Percentiles rank a stretch among this genome's conserved stretches.
phyloP scores from a whole-genome alignment of 1,139 yeast genomes.

The Blastobotrys persicus region DNA sequence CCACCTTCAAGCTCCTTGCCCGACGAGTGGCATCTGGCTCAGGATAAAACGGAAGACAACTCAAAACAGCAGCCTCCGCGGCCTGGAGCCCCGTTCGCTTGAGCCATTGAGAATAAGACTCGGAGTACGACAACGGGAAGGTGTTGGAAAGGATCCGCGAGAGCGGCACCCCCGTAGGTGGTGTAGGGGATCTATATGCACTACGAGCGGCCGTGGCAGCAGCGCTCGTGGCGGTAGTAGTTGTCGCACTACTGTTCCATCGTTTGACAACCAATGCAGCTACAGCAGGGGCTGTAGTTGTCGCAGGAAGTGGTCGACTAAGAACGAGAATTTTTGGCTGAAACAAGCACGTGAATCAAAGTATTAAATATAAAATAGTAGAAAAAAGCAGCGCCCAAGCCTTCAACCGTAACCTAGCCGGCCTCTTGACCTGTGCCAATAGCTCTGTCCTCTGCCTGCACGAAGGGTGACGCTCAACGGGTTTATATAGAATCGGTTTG shows the following conservation, averaged over 20 bases:
- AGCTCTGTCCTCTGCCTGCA: background rate
- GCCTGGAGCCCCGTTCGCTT: constrained; percentile 37
- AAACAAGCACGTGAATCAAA: background rate
- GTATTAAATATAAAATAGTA: background rate
- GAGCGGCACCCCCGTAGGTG: constrained; percentile 36
- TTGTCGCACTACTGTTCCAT: constrained; percentile 8
- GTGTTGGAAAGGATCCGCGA: constrained; percentile 31
- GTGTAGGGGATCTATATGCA: constrained; percentile 31
- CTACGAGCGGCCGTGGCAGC: constrained; percentile 7
- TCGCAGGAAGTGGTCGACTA: background rate
- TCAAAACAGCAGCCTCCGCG: constrained; percentile 46
- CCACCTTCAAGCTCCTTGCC: constrained; percentile 51
- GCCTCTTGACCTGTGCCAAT: background rate
- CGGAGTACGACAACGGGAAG: constrained; percentile 41
- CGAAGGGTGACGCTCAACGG: background rate
- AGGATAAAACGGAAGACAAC: constrained; percentile 59
- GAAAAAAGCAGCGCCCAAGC: background rate
- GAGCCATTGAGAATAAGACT: constrained; percentile 48
- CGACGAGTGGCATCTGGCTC: constrained; percentile 45
- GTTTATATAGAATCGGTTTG: too few species aligned
- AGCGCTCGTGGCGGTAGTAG: background rate
- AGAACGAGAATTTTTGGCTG: background rate
- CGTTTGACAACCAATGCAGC: constrained; percentile 4
- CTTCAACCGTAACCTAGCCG: background rate
- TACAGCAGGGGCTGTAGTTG: constrained; percentile 3